Evolutionary conservation across 345 rosid species (phyloP), one percentile per base, ranked within the genome.

Genomic region (Gossypium thurberi): DNA sequence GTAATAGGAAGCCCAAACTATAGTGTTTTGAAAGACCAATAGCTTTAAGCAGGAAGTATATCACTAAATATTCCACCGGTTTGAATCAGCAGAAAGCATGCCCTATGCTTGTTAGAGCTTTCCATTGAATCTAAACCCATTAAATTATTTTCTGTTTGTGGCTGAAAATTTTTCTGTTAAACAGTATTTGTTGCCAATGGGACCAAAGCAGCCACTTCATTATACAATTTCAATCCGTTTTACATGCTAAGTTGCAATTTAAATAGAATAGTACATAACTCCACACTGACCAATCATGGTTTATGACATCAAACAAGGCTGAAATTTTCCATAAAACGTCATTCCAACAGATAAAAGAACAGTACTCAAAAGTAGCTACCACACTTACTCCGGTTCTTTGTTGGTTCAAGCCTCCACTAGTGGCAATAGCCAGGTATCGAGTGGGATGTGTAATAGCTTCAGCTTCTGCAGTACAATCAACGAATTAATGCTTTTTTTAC

Each of bases 321-420:
- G 44, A 11, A 46, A 59, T 25, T 43, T 51, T 3, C 44, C 50
- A 71, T 2, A 57, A 71, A 43, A 15, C 14, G 25, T 40, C 48
- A 2, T n/a, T 70, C 25, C 23, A 56, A 7, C 14, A 60, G 15
- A 70, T 17, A 28, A 44, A 58, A 58, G 7, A 42, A 42, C 40
- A 21, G 14, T 33, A 47, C 13, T 4, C 18, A 4, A 25, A 48
- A 14, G 43, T 40, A 28, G 63, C 63, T 9, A 18, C 5, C 55
- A 75, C 56, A 74, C 68, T 37, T 75, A 87, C 91, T 84, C 91
- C 91, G 1, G 91, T 87, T 74, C 91, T 82, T 71, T 87, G 89
- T 76, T 87, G 91, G 81, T 87, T 87, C 85, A 87, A 80, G 18
- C 91, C 91, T 75, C 89, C 91, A 17, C 89, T 87, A 3, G 91